Conservation (phyloP, 805 yeast species). For the Komagataella mondaviorum region DNA sequence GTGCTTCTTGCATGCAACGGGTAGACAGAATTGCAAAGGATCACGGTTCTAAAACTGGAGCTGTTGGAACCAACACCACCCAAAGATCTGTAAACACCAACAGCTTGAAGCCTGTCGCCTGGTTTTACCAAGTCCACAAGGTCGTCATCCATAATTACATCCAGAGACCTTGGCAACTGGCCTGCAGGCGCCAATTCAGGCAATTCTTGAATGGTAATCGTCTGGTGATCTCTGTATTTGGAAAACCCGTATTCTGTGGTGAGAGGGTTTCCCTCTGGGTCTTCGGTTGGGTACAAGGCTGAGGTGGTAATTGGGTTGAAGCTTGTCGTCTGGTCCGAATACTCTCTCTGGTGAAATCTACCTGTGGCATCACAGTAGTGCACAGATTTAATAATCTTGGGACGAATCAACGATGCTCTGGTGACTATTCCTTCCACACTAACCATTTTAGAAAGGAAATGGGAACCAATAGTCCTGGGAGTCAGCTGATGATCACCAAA, state of each 20-base stretch:
- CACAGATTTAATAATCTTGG: slow-evolving; percentile 81
- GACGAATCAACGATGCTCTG: slow-evolving; percentile 83
- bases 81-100: slow-evolving; percentile 85
- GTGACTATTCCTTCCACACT: slow-evolving; percentile 94
- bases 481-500: slow-evolving; percentile 81
- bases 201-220: slow-evolving; percentile 89
- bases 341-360: slow-evolving; percentile 81
- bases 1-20: slow-evolving; percentile 81
- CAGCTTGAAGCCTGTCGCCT: slow-evolving; percentile 89
- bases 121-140: slow-evolving; percentile 87
- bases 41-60: slow-evolving; percentile 68
- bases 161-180: slow-evolving; percentile 87
- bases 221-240: slow-evolving; percentile 89
- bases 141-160: slow-evolving; percentile 89
- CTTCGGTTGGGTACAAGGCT: slow-evolving; percentile 86
- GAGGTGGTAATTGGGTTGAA: slow-evolving; percentile 75
- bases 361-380: slow-evolving; percentile 83
- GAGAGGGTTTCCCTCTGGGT: slow-evolving; percentile 78
- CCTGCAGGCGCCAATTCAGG: slow-evolving; percentile 98
- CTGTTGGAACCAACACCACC: slow-evolving; percentile 58
- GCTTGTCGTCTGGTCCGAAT: slow-evolving; percentile 84
- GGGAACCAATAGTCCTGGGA: slow-evolving; percentile 76
- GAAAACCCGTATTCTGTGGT: slow-evolving; percentile 87
- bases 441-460: slow-evolving; percentile 65
- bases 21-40: slow-evolving; percentile 81